A percentile compares a stretch with the other conserved stretches of the same genome.
Evolutionary conservation across 495 filamentous ascomycete genomes (phyloP).

Genomic region (Pseudevernia furfuracea): DNA sequence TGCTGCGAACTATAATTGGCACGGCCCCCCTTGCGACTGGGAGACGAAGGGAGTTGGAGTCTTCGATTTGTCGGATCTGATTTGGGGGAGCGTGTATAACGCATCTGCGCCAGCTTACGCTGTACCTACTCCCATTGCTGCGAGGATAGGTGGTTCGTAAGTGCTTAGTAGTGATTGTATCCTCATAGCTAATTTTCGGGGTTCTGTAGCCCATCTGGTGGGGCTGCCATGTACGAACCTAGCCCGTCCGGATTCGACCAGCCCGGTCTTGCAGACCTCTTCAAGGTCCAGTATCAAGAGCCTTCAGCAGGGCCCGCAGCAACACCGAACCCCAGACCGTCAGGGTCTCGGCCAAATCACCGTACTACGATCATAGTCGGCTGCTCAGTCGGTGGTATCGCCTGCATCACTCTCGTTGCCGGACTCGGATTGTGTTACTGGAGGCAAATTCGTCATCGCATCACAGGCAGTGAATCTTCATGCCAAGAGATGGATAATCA

Average conservation of each 20-base stretch:
- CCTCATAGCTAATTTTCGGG: conserved; percentile 16
- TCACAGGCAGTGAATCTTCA: conserved; percentile 13
- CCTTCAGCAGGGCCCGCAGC: not conserved
- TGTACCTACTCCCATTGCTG: conserved; percentile 27
- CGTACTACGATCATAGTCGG: conserved; percentile 5
- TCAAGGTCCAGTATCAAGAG: conserved; percentile 4
- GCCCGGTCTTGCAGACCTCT: conserved; percentile 22
- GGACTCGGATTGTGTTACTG: conserved; percentile 10
- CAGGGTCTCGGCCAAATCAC: not conserved
- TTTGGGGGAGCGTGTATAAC: conserved; percentile 35
- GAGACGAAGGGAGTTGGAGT: too few species aligned
- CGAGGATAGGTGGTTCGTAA: conserved; percentile 30
- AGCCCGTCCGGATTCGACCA: conserved; percentile 23
- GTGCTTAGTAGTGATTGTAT: not conserved
- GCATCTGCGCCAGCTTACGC: conserved; percentile 25
- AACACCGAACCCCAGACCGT: not conserved
- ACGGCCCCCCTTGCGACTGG: conserved; percentile 33
- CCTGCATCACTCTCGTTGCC: not conserved
- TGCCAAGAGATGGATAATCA: conserved; percentile 17
- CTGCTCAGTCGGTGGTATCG: conserved; percentile 10
- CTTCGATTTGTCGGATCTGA: conserved; percentile 29
- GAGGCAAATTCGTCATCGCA: not conserved
- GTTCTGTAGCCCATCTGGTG: conserved; percentile 19
- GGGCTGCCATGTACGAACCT: conserved; percentile 23
- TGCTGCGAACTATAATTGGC: conserved; percentile 16